These are phyloP conservation scores for Nyssa sinensis DNA, from an alignment of 148 eudicot genomes.

Conservation along the genomic window DNA sequence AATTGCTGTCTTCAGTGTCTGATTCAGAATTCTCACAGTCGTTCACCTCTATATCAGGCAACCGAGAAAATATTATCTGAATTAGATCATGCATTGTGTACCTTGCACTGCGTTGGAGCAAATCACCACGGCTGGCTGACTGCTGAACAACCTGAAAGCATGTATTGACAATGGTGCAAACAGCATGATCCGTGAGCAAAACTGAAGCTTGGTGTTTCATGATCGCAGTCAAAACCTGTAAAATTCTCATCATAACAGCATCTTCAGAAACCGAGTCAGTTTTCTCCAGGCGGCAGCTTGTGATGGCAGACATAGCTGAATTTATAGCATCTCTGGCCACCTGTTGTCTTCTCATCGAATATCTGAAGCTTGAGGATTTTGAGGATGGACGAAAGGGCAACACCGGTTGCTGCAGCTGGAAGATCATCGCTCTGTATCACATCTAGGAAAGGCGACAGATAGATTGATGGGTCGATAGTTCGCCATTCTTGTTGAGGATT, in stretches of 20 bases:
- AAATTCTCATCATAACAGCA: slow-evolving; percentile 66
- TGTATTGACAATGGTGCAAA: slow-evolving; percentile 74
- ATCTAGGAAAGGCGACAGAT: slow-evolving; percentile 79
- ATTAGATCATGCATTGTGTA: slow-evolving; percentile 77
- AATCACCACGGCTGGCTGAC: slow-evolving; percentile 53
- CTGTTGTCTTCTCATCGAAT: slow-evolving; percentile 72
- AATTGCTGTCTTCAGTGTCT: slow-evolving; percentile 52
- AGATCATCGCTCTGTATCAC: slow-evolving; percentile 77
- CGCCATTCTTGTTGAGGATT: slow-evolving; percentile 83
- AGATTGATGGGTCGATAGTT: slow-evolving; percentile 64
- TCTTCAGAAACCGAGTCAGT: slow-evolving; percentile 56
- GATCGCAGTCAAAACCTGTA: slow-evolving; percentile 43
- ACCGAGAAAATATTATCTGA: slow-evolving; percentile 53
- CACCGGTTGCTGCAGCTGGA: slow-evolving; percentile 73
- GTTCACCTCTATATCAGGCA: slow-evolving; percentile 58
- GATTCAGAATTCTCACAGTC: slow-evolving; percentile 64
- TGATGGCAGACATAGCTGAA: slow-evolving; percentile 50
- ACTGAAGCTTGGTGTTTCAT: slow-evolving; percentile 60
- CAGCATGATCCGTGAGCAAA: slow-evolving; percentile 59
- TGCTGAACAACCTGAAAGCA: slow-evolving; percentile 82
- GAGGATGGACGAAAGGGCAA: slow-evolving; percentile 62
- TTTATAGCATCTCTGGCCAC: slow-evolving; percentile 65
- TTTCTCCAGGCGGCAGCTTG: slow-evolving; percentile 71
- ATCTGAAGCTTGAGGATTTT: slow-evolving; percentile 60
- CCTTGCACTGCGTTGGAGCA: slow-evolving; percentile 66